Conservation (phyloP, 805 yeast species). For the Teunomyces gatunensis region DNA sequence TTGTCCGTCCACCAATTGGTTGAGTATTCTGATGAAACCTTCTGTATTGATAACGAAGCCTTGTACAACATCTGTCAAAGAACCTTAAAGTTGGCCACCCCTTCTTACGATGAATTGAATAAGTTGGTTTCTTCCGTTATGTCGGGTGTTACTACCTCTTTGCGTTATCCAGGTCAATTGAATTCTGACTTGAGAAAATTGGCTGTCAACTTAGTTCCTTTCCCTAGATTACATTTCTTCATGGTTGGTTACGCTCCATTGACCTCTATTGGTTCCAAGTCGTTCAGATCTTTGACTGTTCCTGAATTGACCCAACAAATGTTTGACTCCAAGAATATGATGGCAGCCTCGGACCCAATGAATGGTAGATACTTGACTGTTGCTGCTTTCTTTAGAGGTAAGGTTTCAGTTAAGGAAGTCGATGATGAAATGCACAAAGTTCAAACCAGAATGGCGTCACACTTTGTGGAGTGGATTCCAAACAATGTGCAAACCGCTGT, state of each 20-base stretch:
- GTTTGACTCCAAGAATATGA: slow-evolving; percentile 90
- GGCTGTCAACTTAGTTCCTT: slow-evolving; percentile 92
- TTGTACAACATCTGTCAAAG: slow-evolving; percentile 84
- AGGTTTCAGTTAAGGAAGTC: slow-evolving; percentile 87
- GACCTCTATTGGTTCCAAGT: slow-evolving; percentile 74
- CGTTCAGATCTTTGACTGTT: slow-evolving; percentile 80
- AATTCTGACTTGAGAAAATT: slow-evolving; percentile 89
- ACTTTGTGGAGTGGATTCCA: slow-evolving; percentile 96
- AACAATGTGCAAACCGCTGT: slow-evolving; percentile 92
- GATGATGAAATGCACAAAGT: slow-evolving; percentile 89
- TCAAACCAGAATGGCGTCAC: slow-evolving; percentile 75
- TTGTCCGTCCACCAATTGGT: slow-evolving; percentile 88
- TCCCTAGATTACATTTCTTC: slow-evolving; percentile 93
- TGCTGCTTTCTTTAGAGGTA: slow-evolving; percentile 93
- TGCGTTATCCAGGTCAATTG: slow-evolving; percentile 93
- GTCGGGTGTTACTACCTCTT: slow-evolving; percentile 93
- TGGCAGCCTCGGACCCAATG: slow-evolving; percentile 93
- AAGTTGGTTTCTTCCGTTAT: slow-evolving; percentile 83
- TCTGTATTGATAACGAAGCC: slow-evolving; percentile 94
- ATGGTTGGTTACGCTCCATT: slow-evolving; percentile 95
- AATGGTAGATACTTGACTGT: slow-evolving; percentile 90
- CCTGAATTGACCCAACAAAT: slow-evolving; percentile 92
- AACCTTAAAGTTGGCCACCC: slow-evolving; percentile 78
- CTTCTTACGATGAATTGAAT: slow-evolving; percentile 77
- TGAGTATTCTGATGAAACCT: slow-evolving; percentile 88